Conservation (phyloP, 129 eudicot genomes). For the Heracleum sosnowskyi region DNA sequence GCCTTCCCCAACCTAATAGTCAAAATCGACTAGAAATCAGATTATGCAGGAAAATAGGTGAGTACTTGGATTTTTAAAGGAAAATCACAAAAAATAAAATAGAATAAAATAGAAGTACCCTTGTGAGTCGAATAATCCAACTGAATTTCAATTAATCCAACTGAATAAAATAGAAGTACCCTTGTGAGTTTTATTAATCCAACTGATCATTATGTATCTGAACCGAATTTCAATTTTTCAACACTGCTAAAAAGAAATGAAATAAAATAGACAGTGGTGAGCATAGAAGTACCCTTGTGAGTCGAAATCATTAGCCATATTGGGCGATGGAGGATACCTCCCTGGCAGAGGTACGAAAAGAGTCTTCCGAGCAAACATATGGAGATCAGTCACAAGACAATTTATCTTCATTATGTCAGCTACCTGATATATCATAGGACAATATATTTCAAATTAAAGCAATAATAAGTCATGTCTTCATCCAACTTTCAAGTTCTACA, state of each 20-base stretch:
- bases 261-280: background rate
- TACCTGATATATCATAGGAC: constrained; percentile 36
- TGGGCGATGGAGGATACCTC: constrained; percentile 78
- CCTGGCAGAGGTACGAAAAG: constrained; percentile 85
- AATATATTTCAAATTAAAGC: background rate
- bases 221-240: too few species aligned
- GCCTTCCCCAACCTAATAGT: background rate
- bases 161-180: too few species aligned
- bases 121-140: too few species aligned
- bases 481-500: background rate
- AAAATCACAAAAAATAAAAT: too few species aligned
- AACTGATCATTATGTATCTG: background rate
- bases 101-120: too few species aligned
- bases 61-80: too few species aligned
- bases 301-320: constrained; percentile 46
- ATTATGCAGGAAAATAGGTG: too few species aligned
- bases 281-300: constrained; percentile 39
- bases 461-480: background rate
- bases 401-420: constrained; percentile 85
- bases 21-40: too few species aligned
- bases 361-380: constrained; percentile 85
- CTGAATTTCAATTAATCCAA: too few species aligned
- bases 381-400: constrained; percentile 69
- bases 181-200: too few species aligned
- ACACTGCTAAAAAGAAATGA: background rate